phyloP scores from a whole-genome alignment of 441 rosid species.

The Eruca vesicaria region DNA sequence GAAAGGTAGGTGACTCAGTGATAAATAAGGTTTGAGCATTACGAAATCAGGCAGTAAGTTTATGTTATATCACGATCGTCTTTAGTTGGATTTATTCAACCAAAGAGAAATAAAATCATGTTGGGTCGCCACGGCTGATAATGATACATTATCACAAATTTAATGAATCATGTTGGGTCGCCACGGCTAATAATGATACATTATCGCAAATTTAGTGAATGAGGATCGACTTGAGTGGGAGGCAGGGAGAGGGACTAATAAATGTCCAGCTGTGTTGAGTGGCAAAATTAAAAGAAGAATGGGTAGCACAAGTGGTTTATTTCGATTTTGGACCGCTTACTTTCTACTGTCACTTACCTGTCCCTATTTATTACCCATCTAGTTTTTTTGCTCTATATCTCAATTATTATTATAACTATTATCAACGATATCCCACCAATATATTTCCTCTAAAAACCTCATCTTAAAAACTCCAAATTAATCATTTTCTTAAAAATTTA shows the following conservation, averaged over 20 bases:
- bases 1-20: not conserved
- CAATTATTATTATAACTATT: not conserved
- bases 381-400: not conserved
- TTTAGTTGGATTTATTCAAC: constrained; percentile 22
- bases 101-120: constrained; percentile 10
- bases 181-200: not conserved
- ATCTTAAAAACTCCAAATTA: too few species aligned
- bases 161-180: constrained; percentile 7
- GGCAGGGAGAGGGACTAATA: not conserved
- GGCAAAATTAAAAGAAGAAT: constrained; percentile 21
- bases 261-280: constrained; percentile 30
- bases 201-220: constrained; percentile 4
- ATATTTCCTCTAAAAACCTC: too few species aligned
- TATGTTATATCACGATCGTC: not conserved
- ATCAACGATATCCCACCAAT: not conserved
- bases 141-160: too few species aligned
- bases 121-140: not conserved
- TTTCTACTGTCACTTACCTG: constrained; percentile 32
- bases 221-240: constrained; percentile 2
- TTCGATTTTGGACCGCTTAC: constrained; percentile 26
- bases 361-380: constrained; percentile 26
- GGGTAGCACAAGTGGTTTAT: constrained; percentile 4
- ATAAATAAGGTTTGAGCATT: constrained; percentile 8
- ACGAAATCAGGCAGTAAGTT: constrained; percentile 17
- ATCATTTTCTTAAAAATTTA: too few species aligned